phyloP scores from a whole-genome alignment of 305 asterid species.

The Caryopteris hybrid region DNA sequence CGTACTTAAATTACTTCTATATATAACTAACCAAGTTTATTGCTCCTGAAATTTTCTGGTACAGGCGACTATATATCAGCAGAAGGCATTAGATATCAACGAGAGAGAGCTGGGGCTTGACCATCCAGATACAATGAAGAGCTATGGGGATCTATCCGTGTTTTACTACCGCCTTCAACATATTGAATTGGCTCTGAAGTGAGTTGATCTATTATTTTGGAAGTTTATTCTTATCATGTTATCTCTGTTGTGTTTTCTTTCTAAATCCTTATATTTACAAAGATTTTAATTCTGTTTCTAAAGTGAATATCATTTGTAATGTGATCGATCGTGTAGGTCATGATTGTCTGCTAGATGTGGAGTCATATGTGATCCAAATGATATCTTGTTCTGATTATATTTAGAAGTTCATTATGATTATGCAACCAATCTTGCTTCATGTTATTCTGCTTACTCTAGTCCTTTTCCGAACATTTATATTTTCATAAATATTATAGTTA shows the following conservation, averaged over 20 bases:
- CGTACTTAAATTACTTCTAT: neutral
- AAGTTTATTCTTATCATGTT: neutral
- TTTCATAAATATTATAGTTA: neutral
- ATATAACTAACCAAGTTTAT: constrained; percentile 6
- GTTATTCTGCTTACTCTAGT: neutral
- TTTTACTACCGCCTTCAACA: constrained; percentile 99
- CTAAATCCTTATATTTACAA: neutral
- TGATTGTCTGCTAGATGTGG: neutral
- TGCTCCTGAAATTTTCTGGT: constrained; percentile 22
- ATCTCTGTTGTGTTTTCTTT: constrained; percentile 10
- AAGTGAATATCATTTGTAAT: neutral
- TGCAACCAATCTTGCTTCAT: neutral
- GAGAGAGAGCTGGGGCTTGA: constrained; percentile 99
- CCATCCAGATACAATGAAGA: constrained; percentile 99
- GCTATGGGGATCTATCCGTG: constrained; percentile 99
- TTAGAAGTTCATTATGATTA: neutral
- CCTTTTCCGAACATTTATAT: neutral
- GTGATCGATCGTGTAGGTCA: neutral
- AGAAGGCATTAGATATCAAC: constrained; percentile 95
- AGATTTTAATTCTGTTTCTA: constrained; percentile 8
- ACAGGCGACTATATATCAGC: constrained; percentile 97
- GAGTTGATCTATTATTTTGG: constrained; percentile 35
- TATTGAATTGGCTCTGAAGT: constrained; percentile 95
- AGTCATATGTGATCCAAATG: neutral
- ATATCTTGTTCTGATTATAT: neutral